Conservation (phyloP, 2,329 filamentous ascomycete genomes). For the Aureobasidium sp. region DNA sequence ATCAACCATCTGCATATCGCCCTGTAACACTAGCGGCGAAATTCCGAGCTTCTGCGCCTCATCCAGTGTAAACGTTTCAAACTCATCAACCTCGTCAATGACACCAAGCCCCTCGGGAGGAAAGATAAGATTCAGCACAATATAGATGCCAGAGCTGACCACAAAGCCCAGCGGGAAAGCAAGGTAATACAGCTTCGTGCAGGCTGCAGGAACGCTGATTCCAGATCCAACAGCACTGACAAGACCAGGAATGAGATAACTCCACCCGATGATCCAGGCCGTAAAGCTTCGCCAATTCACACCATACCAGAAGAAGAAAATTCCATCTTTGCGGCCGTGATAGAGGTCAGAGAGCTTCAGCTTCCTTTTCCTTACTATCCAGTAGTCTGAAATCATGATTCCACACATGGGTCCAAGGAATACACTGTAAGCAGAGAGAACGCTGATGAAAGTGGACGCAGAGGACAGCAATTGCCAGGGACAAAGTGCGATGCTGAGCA, state of each 20-base stretch:
- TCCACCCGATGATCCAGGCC: constrained; percentile 31
- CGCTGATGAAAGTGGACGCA: constrained; percentile 39
- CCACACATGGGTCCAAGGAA: constrained; percentile 39
- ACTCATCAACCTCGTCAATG: not conserved
- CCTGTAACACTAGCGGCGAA: not conserved
- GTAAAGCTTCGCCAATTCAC: constrained; percentile 38
- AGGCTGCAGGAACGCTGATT: not conserved
- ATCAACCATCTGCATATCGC: not conserved
- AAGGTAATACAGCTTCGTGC: not conserved
- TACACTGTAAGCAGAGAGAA: constrained; percentile 37
- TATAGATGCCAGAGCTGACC: not conserved
- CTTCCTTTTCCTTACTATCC: constrained; percentile 30
- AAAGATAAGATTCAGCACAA: not conserved
- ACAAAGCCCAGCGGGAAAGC: not conserved
- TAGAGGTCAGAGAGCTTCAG: constrained; percentile 39
- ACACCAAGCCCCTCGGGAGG: not conserved
- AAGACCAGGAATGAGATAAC: not conserved
- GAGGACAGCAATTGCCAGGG: constrained; percentile 45
- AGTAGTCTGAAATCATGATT: constrained; percentile 40
- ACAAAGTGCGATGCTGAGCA: constrained; percentile 37
- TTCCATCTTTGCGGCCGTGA: constrained; percentile 24
- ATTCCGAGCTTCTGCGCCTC: not conserved
- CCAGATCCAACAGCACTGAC: not conserved
- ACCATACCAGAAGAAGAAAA: constrained; percentile 39
- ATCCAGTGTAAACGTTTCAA: not conserved